These are phyloP conservation scores for Neoascochyta sp. DNA, from an alignment of 2,329 filamentous ascomycete genomes.

Conservation along the genomic window DNA sequence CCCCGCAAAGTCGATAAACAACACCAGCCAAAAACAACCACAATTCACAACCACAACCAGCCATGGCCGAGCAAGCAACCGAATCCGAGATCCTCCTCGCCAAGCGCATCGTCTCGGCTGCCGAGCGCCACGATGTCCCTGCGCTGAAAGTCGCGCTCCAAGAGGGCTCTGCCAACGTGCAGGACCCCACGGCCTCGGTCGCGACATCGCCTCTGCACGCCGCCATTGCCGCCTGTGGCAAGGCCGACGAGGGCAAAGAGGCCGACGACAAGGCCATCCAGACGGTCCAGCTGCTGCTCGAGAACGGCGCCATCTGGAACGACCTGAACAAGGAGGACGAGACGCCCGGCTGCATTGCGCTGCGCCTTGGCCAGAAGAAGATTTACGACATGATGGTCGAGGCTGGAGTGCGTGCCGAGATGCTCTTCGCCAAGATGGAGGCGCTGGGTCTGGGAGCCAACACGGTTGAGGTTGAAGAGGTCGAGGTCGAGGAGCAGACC, in stretches of 20 bases:
- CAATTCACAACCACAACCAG: slow-evolving; percentile 9
- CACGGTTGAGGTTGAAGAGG: slow-evolving; percentile 19
- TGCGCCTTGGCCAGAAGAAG: slow-evolving; percentile 31
- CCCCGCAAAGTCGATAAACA: too few relatives aligned
- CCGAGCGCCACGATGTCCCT: slow-evolving; percentile 33
- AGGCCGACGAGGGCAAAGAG: slow-evolving; percentile 28
- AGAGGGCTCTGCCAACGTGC: slow-evolving; percentile 37
- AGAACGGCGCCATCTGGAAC: slow-evolving; percentile 41
- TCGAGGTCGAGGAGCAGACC: slow-evolving; percentile 21
- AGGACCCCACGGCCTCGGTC: slow-evolving; percentile 33
- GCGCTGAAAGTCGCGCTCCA: slow-evolving; percentile 35
- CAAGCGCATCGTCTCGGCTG: slow-evolving; percentile 36
- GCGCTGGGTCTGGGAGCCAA: slow-evolving; percentile 28
- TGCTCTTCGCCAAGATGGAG: slow-evolving; percentile 35
- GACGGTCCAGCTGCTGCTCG: slow-evolving; percentile 30
- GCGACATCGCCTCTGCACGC: slow-evolving; percentile 37
- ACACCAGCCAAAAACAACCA: slow-evolving; percentile 11
- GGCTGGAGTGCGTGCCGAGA: slow-evolving; percentile 35
- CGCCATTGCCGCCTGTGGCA: slow-evolving; percentile 32
- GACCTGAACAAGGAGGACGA: slow-evolving; percentile 38
- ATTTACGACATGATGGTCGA: slow-evolving; percentile 39
- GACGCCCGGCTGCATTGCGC: slow-evolving; percentile 38
- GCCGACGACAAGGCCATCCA: slow-evolving; percentile 25
- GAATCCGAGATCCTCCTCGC: slow-evolving; percentile 37
- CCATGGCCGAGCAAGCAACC: slow-evolving; percentile 33